Conservation (phyloP, 768 basidiomycete genomes). For the Psilocybe subaeruginosa region DNA sequence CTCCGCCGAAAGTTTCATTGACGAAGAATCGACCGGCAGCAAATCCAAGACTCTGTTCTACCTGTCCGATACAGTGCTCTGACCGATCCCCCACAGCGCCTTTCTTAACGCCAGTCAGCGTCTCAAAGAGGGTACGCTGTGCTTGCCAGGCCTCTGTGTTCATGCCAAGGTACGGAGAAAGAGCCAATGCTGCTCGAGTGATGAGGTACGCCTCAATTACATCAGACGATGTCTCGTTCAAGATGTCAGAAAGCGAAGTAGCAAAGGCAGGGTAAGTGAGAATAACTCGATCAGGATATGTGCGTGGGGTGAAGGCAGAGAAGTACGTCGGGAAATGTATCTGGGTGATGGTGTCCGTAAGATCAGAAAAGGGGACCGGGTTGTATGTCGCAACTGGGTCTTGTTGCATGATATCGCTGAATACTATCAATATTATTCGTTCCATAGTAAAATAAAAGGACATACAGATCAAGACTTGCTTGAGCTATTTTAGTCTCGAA, state of each 20-base stretch:
- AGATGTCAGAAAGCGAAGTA: conserved; percentile 63
- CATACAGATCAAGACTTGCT: conserved; percentile 81
- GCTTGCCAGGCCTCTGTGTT: conserved; percentile 82
- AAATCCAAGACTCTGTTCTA: conserved; percentile 83
- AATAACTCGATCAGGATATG: conserved; percentile 76
- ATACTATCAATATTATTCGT: conserved; percentile 1
- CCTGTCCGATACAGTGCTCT: conserved; percentile 77
- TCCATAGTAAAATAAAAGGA: background rate
- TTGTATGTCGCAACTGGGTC: conserved; percentile 92
- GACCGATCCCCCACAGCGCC: conserved; percentile 83
- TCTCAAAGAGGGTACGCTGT: conserved; percentile 68
- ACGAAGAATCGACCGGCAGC: conserved; percentile 91
- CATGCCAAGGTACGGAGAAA: conserved; percentile 73
- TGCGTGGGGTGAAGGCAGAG: conserved; percentile 78
- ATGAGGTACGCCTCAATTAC: conserved; percentile 89
- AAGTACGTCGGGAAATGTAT: conserved; percentile 88
- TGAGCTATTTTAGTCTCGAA: conserved; percentile 82
- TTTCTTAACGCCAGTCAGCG: conserved; percentile 82
- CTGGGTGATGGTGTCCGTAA: conserved; percentile 71
- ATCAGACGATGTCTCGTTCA: conserved; percentile 67
- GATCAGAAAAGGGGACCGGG: conserved; percentile 68
- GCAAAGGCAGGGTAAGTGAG: conserved; percentile 84
- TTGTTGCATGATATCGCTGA: conserved; percentile 67
- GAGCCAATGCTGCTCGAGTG: conserved; percentile 67
- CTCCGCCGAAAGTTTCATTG: conserved; percentile 76